Evolutionary conservation across 441 rosid genomes (phyloP).

Genomic region (Erysimum cheiri): DNA sequence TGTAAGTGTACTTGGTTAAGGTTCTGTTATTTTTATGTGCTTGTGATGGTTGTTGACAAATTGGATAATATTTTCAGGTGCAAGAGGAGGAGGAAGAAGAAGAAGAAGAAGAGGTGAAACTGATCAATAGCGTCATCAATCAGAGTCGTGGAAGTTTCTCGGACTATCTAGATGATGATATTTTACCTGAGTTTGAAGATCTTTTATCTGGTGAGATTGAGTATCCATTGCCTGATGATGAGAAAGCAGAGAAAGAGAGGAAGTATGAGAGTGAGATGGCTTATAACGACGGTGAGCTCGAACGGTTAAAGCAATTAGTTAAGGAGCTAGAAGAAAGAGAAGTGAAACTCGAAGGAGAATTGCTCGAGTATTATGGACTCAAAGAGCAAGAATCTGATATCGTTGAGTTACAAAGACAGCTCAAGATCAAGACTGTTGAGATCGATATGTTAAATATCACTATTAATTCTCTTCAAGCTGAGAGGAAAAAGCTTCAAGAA

Average conservation of each 20-base stretch:
- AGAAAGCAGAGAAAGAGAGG: constrained; percentile 61
- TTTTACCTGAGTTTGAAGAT: constrained; percentile 77
- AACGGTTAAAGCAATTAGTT: constrained; percentile 71
- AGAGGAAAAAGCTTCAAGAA: constrained; percentile 90
- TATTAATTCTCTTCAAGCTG: constrained; percentile 80
- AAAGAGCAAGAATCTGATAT: constrained; percentile 89
- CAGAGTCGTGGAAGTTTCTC: constrained; percentile 52
- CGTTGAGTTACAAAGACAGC: constrained; percentile 79
- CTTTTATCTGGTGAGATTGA: constrained; percentile 84
- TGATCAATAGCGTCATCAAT: constrained; percentile 79
- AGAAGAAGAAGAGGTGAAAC: constrained; percentile 81
- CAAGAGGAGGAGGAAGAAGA: constrained; percentile 69
- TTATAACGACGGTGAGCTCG: constrained; percentile 72
- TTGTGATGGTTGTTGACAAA: constrained; percentile 22
- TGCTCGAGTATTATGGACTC: constrained; percentile 89
- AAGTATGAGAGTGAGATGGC: constrained; percentile 75
- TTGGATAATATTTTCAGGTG: constrained; percentile 46
- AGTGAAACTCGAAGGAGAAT: constrained; percentile 89
- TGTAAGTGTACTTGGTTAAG: constrained; percentile 52
- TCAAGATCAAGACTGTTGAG: constrained; percentile 92
- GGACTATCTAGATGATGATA: constrained; percentile 61
- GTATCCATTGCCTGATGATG: constrained; percentile 62
- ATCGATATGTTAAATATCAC: constrained; percentile 89
- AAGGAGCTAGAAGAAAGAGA: constrained; percentile 90
- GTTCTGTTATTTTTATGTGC: constrained; percentile 1